Evolutionary conservation across 306 rosid species (phyloP), one percentile per base, ranked within the genome.

Genomic region (Datisca glomerata): DNA sequence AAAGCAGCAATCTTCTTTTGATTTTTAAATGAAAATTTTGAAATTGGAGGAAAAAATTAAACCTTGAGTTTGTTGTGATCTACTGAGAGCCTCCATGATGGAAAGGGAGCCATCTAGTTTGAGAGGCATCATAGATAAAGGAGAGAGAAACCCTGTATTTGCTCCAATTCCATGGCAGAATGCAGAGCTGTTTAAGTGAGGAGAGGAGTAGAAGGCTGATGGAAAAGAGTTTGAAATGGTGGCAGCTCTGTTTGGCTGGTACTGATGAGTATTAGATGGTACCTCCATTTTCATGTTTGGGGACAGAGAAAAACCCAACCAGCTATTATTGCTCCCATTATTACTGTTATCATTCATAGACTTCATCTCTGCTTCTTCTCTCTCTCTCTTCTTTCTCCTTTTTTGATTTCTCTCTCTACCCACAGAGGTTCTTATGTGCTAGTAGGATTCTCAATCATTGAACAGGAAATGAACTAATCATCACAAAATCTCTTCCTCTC

Each of bases 271-370:
- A n/a, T n/a, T n/a, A n/a, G n/a, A n/a, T n/a, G n/a, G n/a, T n/a
- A 63, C 57, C 59, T 85, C 87, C 85, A 80, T 77, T 71, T 80
- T 85, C 96, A 80, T 76, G 56, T 80, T 79, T 63, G 93, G 87
- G 49, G 87, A 74, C 58, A 80, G 89, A 69, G 93, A 85, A 25
- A 85, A 80, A 18, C 82, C 93, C 65, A 85, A 65, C 85, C 93
- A 80, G 89, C 72, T 74, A 35, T 46, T 71, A 51, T 3, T 38
- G 41, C 21, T 48, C 24, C 53, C 52, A 36, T 72, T 49, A 62
- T 32, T 57, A 41, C 31, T 47, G 25, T 24, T 53, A 60, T 72
- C 82, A 55, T 78, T 64, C 65, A 74, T 72, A 43, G 71, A 9
- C 70, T 73, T 79, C 92, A 79, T 84, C 67, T 58, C n/a, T n/a